phyloP scores from a whole-genome alignment of 2,329 filamentous ascomycete genomes.

The Fusarium cyanostomum region DNA sequence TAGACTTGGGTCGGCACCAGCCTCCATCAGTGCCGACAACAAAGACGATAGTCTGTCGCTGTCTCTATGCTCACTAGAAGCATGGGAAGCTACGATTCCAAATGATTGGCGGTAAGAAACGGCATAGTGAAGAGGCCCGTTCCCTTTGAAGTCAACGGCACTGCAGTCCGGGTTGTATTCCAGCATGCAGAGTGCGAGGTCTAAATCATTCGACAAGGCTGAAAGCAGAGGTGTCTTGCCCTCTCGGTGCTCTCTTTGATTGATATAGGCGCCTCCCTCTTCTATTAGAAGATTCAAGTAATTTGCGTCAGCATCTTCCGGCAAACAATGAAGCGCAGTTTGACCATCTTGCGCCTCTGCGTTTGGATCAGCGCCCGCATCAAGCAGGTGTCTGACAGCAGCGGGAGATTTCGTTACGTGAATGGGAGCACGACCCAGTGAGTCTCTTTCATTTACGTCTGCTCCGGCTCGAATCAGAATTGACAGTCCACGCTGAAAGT shows the following conservation, averaged over 20 bases:
- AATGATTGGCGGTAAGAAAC: not conserved
- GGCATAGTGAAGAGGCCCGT: constrained; percentile 33
- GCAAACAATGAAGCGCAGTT: constrained; percentile 27
- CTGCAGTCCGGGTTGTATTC: constrained; percentile 34
- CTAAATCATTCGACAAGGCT: not conserved
- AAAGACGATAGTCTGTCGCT: not conserved
- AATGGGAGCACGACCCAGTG: constrained; percentile 26
- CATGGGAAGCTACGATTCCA: too few relatives aligned
- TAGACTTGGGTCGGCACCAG: constrained; percentile 37
- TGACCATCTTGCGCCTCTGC: constrained; percentile 15
- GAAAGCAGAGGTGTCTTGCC: constrained; percentile 39
- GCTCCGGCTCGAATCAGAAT: constrained; percentile 38
- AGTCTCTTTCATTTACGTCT: constrained; percentile 32
- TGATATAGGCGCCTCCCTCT: constrained; percentile 36
- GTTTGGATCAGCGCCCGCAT: constrained; percentile 39
- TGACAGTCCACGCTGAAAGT: constrained; percentile 14
- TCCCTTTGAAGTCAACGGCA: constrained; percentile 28
- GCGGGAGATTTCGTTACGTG: constrained; percentile 21
- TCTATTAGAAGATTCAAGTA: constrained; percentile 38
- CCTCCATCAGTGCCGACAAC: constrained; percentile 15
- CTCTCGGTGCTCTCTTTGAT: constrained; percentile 21
- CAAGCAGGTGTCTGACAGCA: constrained; percentile 27
- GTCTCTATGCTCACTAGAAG: not conserved
- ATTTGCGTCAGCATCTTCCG: constrained; percentile 1
- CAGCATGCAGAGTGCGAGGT: constrained; percentile 13